Evolutionary conservation across 1,284 basidiomycete genomes (phyloP).

Genomic region (Ceratobasidium sp.): DNA sequence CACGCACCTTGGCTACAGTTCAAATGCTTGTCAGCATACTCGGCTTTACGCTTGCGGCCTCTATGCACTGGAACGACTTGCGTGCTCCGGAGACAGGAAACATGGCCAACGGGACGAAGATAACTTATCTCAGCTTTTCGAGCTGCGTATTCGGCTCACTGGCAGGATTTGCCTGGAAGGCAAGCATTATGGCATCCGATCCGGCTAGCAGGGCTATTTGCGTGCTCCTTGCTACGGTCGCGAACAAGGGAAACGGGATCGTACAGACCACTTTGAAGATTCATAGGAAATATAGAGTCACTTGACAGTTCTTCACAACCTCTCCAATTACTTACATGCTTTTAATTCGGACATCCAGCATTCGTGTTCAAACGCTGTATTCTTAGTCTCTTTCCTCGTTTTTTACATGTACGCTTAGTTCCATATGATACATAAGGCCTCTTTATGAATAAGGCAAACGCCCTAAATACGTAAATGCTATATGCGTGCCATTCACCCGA

Average conservation of each 20-base stretch:
- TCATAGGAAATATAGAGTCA: not conserved
- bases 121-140: not conserved
- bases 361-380: not conserved
- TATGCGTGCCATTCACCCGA: too few species aligned
- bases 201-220: conserved; percentile 1
- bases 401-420: too few species aligned
- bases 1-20: not conserved
- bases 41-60: not conserved
- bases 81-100: not conserved
- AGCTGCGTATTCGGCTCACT: not conserved
- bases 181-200: not conserved
- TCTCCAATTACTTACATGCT: not conserved
- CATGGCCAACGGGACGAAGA: not conserved
- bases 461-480: too few species aligned
- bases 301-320: too few species aligned
- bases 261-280: not conserved
- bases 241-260: conserved; percentile 3
- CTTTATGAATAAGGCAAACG: too few species aligned
- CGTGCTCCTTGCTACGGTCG: not conserved
- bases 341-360: not conserved
- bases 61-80: conserved; percentile 4
- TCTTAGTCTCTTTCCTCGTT: too few species aligned
- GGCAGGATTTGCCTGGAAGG: not conserved
- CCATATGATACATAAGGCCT: too few species aligned
- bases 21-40: not conserved